phyloP scores from a whole-genome alignment of 208 protist genomes.

The Naegleria lovaniensis region DNA sequence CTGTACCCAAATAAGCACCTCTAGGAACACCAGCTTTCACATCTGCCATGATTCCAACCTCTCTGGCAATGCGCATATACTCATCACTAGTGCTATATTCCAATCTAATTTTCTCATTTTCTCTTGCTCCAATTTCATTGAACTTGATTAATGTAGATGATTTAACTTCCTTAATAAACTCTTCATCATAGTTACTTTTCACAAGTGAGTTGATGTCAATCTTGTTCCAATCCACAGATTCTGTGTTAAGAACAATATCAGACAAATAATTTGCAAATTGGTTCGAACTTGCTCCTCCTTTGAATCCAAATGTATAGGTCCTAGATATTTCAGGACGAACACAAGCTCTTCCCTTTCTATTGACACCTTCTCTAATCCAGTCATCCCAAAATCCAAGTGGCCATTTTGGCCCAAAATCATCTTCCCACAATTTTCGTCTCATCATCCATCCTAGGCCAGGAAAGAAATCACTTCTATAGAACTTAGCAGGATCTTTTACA shows the following conservation, averaged over 20 bases:
- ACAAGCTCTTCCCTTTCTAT: slow-evolving; percentile 42
- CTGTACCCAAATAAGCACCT: slow-evolving; percentile 14
- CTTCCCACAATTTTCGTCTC: slow-evolving; percentile 45
- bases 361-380: slow-evolving; percentile 45
- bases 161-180: not conserved
- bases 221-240: not conserved
- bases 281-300: not conserved
- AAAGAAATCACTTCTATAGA: slow-evolving; percentile 63
- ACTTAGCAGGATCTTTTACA: slow-evolving; percentile 22
- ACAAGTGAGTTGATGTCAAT: not conserved
- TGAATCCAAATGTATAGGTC: slow-evolving; percentile 38
- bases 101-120: slow-evolving; percentile 3
- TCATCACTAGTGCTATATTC: not conserved
- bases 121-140: not conserved
- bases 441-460: slow-evolving; percentile 64
- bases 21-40: slow-evolving; percentile 20
- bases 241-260: not conserved
- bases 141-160: not conserved
- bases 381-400: slow-evolving; percentile 59
- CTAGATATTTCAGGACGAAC: slow-evolving; percentile 52
- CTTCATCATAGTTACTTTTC: not conserved
- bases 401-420: slow-evolving; percentile 50
- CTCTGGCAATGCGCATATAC: not conserved
- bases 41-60: not conserved
- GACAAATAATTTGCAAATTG: not conserved